Evolutionary conservation across 768 basidiomycete species (phyloP), one percentile per base, ranked within the genome.

Genomic region (Suillus weaverae): DNA sequence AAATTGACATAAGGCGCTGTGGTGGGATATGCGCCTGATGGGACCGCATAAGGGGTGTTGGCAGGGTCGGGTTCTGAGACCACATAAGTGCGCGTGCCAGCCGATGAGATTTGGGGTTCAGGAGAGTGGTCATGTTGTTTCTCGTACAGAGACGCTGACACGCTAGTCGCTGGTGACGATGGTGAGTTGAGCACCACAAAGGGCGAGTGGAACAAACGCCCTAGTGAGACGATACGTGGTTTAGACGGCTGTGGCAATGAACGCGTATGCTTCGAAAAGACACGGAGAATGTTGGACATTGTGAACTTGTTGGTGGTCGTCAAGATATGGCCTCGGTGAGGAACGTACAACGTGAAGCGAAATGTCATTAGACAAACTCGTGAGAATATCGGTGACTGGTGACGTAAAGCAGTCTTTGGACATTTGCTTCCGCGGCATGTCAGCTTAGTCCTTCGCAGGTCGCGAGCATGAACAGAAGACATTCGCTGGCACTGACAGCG

Each of bases 11-110:
- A 84, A 20, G 86, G 79, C 2, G 80, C 74, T 26, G 84, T 82
- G 36, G 80, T 79, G 48, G 84, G 81, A 73, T 86, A 87, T 6
- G 89, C 90, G 68, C 90, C 90, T 13, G 86, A 84, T 2, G 90
- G 90, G n/a, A 92, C 89, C 68, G 84, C 79, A 69, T 90, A 90
- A 38, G 85, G 84, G 50, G 81, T 83, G 62, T 86, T 73, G 63
- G 85, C 78, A 39, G 84, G 81, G 76, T 91, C 88, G 44, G 90
- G 90, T 72, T 89, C 82, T 38, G 88, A 90, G 67, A 91, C 90
- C 67, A 91, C 88, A 70, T 91, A 89, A 39, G 87, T 88, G 64
- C 82, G 86, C 36, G 82, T 81, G 39, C 85, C 86, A 41, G 78
- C 73, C 43, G 75, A 76, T 2, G 82, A 74, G 26, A 77, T 54